Conservation (phyloP, 768 basidiomycete genomes). For the Gloeopeniophorella convolvens region DNA sequence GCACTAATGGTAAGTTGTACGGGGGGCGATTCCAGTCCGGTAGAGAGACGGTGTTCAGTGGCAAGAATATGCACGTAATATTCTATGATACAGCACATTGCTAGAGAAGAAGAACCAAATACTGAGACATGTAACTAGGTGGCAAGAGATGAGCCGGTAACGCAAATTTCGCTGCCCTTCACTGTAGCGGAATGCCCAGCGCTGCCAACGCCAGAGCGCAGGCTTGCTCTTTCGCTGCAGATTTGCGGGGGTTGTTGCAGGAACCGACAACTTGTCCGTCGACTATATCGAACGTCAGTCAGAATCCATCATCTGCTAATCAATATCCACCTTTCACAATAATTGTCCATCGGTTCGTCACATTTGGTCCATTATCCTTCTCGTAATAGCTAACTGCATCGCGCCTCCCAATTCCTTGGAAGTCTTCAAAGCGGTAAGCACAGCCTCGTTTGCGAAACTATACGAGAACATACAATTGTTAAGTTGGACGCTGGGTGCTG, state of each 20-base stretch:
- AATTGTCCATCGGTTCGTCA: slow-evolving; percentile 13
- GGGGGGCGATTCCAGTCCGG: no score
- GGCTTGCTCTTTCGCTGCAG: slow-evolving; percentile 31
- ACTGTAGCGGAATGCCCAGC: slow-evolving; percentile 15
- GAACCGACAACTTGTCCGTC: slow-evolving; percentile 34
- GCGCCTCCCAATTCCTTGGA: slow-evolving; percentile 3
- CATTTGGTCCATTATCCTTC: slow-evolving; percentile 8
- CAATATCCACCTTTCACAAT: slow-evolving; percentile 9
- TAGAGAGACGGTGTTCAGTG: no score
- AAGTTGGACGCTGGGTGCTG: slow-evolving; percentile 17
- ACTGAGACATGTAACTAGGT: no score
- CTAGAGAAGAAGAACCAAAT: no score
- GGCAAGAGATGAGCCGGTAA: no score
- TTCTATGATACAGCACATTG: no score
- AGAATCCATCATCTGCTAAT: neutral
- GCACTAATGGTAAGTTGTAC: no score
- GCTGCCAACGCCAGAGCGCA: slow-evolving; percentile 25
- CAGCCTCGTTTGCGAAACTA: no score
- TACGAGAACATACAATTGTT: slow-evolving; percentile 13
- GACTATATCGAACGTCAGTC: no score
- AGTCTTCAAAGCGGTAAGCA: slow-evolving; percentile 5
- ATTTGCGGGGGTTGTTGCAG: slow-evolving; percentile 39
- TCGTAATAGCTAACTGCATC: slow-evolving; percentile 5
- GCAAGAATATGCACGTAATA: no score
- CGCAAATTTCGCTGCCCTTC: neutral